phyloP scores from a whole-genome alignment of 257 asterid species.

The Ilex asprella region DNA sequence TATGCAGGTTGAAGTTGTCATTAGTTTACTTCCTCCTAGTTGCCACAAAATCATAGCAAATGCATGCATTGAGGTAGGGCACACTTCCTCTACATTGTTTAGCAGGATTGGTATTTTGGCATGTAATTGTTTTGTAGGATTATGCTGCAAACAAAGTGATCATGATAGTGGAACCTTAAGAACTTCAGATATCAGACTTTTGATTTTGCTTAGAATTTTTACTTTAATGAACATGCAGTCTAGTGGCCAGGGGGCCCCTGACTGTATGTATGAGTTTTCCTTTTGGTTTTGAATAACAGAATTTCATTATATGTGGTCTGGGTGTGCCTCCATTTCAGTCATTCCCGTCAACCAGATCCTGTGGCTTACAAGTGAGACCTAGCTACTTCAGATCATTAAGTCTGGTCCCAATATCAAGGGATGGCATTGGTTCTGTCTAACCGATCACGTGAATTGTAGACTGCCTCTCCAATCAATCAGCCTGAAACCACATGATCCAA shows the following conservation, averaged over 20 bases:
- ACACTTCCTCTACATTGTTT: neutral
- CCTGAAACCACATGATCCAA: neutral
- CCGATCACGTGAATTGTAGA: neutral
- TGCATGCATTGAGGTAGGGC: slow-evolving; percentile 76
- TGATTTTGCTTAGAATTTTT: neutral
- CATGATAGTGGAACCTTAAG: neutral
- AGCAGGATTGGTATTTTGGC: neutral
- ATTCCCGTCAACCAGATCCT: neutral
- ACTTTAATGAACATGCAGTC: neutral
- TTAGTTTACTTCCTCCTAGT: slow-evolving; percentile 91
- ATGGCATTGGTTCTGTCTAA: neutral
- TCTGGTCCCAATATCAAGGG: no score
- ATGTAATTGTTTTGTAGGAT: no score
- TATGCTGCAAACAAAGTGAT: no score
- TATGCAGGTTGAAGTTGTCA: slow-evolving; percentile 80
- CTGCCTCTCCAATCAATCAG: neutral
- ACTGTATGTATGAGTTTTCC: no score
- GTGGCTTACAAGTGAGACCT: no score
- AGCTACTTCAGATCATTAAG: no score
- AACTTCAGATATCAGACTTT: neutral
- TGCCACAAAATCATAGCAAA: slow-evolving; percentile 69
- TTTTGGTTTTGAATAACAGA: no score
- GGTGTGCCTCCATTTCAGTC: neutral
- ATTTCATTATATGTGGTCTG: no score
- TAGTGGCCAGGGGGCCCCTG: neutral